Base-by-base conservation (phyloP, 2,329 filamentous ascomycete species). In the Calonectria pteridis region DNA sequence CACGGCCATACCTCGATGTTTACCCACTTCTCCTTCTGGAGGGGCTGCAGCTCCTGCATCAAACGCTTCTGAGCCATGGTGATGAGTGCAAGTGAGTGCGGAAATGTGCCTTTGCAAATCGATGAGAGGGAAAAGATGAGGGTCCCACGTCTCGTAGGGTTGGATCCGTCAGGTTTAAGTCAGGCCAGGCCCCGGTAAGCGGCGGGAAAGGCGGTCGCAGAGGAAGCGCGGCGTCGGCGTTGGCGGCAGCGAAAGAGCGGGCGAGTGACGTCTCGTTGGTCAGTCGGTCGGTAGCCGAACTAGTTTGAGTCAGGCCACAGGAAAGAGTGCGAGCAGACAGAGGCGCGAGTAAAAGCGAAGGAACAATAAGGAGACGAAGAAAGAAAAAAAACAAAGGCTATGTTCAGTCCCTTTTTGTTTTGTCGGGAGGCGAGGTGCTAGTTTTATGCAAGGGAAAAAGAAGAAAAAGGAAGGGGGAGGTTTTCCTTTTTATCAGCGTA, bases 21-120 rank as follows among this genome's bases (percentile, higher is more conserved):
- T 23, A 98, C 94, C 96, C 96, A 99, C 83, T 95, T 95, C 89
- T 98, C 96, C 84, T 97, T 95, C 69, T 91, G 89, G 50, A 98
- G 90, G 55, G 91, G 89, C 84, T 94, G 93, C 86, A 95, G 92
- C 88, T 98, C 96, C 79, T 94, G 94, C 94, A 98, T 95, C 70
- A 98, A 89, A 66, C 97, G 93, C 81, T 95, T 93, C 85, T 96
- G 84, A 31, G 86, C 86, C 87, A 88, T 88, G 76, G 67, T 82
- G 76, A 65, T 49, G 58, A 35, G 49, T 59, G 59, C 59, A 14
- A 37, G 63, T 28, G 55, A 62, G 10, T 58, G 33, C n/a, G 23
- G 26, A 29, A 64, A 71, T 31, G 51, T 68, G 73, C 59, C 29
- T 33, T 67, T 46, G 55, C 23, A 40, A 62, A 16, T 53, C 13